These are phyloP conservation scores for Coemansia sp. DNA, from an alignment of 192 early-diverging fungal species.

Conservation along the genomic window DNA sequence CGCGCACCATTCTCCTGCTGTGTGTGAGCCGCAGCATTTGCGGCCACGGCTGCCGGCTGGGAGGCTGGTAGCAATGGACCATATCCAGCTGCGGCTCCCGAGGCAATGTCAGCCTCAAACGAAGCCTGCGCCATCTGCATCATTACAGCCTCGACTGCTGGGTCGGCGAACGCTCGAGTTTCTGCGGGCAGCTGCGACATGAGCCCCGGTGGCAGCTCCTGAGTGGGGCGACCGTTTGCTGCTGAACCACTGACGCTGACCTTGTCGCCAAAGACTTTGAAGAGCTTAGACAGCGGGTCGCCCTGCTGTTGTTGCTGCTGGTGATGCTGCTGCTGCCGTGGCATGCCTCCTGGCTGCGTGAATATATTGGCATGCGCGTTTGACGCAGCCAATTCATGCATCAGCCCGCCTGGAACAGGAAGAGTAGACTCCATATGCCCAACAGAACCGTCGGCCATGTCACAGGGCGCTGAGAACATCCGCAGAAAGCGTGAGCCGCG, in stretches of 20 bases:
- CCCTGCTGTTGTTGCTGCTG: not conserved
- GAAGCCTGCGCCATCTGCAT: slow-evolving; percentile 10
- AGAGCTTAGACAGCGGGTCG: slow-evolving; percentile 48
- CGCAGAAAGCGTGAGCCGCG: slow-evolving; percentile 52
- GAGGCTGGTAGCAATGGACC: not conserved
- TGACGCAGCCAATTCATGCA: slow-evolving; percentile 3
- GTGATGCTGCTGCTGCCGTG: not conserved
- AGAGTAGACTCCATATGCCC: slow-evolving; percentile 1
- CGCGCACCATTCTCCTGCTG: not conserved
- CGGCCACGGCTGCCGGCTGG: not conserved
- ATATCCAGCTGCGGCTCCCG: not conserved
- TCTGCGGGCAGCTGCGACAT: not conserved
- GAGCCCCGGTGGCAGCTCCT: not conserved
- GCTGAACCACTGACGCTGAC: slow-evolving; percentile 32
- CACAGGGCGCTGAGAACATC: slow-evolving; percentile 26
- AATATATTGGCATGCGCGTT: not conserved
- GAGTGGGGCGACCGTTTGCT: not conserved
- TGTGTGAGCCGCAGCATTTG: not conserved
- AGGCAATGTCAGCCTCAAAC: slow-evolving; percentile 1
- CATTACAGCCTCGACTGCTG: slow-evolving; percentile 10
- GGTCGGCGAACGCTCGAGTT: slow-evolving; percentile 7
- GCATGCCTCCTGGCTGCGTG: not conserved
- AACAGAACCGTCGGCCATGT: slow-evolving; percentile 6
- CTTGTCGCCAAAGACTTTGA: slow-evolving; percentile 52
- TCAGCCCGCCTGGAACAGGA: slow-evolving; percentile 13